Evolutionary conservation across 1,284 basidiomycete genomes (phyloP).

Genomic region (Microbotryum saponariae): DNA sequence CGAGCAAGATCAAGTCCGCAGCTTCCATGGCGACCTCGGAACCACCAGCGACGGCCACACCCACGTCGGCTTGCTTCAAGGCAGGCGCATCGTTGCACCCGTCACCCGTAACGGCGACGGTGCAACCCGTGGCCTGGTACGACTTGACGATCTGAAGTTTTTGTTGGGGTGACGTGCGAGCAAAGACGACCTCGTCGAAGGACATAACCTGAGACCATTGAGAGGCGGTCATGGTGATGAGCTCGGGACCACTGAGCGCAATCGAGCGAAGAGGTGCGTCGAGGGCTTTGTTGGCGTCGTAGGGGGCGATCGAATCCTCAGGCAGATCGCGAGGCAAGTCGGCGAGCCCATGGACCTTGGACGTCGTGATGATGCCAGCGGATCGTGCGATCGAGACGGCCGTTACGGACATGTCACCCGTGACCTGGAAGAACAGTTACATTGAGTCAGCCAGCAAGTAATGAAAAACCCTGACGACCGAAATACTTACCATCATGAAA

Average conservation of each 20-base stretch:
- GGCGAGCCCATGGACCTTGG: constrained; percentile 43
- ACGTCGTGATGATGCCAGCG: constrained; percentile 53
- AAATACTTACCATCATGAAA: constrained; percentile 8
- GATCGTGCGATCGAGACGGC: constrained; percentile 56
- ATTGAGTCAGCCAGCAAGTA: constrained; percentile 38
- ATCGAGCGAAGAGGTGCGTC: background rate
- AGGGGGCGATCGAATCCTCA: constrained; percentile 20
- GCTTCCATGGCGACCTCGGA: constrained; percentile 45
- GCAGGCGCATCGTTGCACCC: constrained; percentile 62
- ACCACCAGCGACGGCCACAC: constrained; percentile 48
- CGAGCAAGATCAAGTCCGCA: constrained; percentile 42
- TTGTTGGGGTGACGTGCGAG: constrained; percentile 59
- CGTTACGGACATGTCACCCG: constrained; percentile 52
- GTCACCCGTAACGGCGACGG: constrained; percentile 57
- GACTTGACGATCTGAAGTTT: constrained; percentile 62
- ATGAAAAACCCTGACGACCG: too few species aligned
- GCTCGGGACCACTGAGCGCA: constrained; percentile 49
- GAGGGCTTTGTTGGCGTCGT: constrained; percentile 29
- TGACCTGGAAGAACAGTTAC: constrained; percentile 62
- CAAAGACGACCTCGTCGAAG: constrained; percentile 64
- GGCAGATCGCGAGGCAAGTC: constrained; percentile 41
- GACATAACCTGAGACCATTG: constrained; percentile 50
- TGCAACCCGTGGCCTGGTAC: constrained; percentile 50
- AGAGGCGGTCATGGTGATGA: constrained; percentile 40
- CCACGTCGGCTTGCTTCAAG: constrained; percentile 45